Evolutionary conservation across 2,329 filamentous ascomycete genomes (phyloP), one percentile per base, ranked within the genome.

Genomic region (Beauveria australis): DNA sequence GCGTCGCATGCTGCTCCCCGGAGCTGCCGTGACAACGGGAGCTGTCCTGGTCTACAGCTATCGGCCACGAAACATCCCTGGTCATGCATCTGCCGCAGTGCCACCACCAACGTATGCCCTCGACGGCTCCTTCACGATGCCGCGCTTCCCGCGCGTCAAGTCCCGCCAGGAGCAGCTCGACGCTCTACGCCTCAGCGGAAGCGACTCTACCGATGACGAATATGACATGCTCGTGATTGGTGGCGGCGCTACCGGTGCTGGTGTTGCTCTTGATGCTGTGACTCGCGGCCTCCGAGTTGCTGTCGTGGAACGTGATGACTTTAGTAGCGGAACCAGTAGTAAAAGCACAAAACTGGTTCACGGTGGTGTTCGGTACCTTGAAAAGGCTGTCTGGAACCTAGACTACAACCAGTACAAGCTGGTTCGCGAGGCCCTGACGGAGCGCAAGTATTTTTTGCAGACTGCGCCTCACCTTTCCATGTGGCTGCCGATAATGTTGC

Each of bases 341-440:
- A 90, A 89, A 76, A 89, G 85, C 71, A 90, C 88, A 59, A 91
- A 91, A 74, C 78, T 90, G 62, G 87, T 91, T n/a, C 87, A 90
- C 71, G 88, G 88, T 58, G 88, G 87, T 69, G 87, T 91, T 57
- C 78, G 88, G 66, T 90, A 90, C 71, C 76, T 90, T 30, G 87
- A 90, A 71, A 90, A 91, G 75, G 88, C 88, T 46, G 81, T 91
- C 61, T 89, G 85, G 84, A 87, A 89, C 68, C 76, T 90, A 64
- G 88, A 90, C 74, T 89, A 89, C 74, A 84, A 81, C 68, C 88
- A 90, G 72, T 88, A 89, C 72, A 77, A 83, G 66, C 79, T 90
- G 63, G 88, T 91, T 61, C 83, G 81, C 65, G 88, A 91, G 73
- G 87, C 88, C 53, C 79, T 91, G 65, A 85, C 87, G 70, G 88